Percentiles rank a stretch among this genome's conserved stretches.
Conservation (phyloP, 2,329 filamentous ascomycete species). For the Rugonectria rugulosa region DNA sequence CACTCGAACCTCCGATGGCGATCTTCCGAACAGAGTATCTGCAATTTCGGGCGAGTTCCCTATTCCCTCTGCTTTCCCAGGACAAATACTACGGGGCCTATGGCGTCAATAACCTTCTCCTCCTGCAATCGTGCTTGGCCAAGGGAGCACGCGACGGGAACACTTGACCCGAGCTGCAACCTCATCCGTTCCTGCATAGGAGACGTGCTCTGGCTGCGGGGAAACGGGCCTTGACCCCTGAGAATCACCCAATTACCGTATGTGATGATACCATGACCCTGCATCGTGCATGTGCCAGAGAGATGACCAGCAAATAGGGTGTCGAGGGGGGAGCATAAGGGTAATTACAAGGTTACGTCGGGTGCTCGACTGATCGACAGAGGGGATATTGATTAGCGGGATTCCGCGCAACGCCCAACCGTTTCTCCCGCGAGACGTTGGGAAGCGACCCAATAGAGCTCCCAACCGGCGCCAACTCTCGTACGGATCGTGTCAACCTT, state of each 20-base stretch:
- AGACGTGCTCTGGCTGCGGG: neutral
- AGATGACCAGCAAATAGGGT: neutral
- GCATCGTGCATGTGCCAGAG: neutral
- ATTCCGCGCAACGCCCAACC: neutral
- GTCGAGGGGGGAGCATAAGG: neutral
- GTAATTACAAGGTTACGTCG: conserved; percentile 16
- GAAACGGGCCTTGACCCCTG: neutral
- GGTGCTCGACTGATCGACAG: conserved; percentile 14
- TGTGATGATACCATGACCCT: conserved; percentile 13
- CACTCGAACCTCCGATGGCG: neutral
- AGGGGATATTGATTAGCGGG: neutral
- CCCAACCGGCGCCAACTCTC: too few species aligned
- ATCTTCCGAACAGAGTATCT: neutral
- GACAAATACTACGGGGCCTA: neutral
- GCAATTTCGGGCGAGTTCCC: conserved; percentile 15
- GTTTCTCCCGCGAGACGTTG: neutral
- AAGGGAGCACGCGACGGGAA: conserved; percentile 3
- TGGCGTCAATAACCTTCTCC: neutral
- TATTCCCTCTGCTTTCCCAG: neutral
- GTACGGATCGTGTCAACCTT: neutral
- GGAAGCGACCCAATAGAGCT: conserved; percentile 17
- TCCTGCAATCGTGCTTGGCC: neutral
- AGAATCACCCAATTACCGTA: conserved; percentile 10
- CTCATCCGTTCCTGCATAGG: neutral
- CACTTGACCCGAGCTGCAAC: conserved; percentile 2